Percentiles rank a stretch among this genome's conserved stretches.
These are phyloP conservation scores for Cubamyces lactineus DNA, from an alignment of 768 basidiomycete species.

Conservation along the genomic window DNA sequence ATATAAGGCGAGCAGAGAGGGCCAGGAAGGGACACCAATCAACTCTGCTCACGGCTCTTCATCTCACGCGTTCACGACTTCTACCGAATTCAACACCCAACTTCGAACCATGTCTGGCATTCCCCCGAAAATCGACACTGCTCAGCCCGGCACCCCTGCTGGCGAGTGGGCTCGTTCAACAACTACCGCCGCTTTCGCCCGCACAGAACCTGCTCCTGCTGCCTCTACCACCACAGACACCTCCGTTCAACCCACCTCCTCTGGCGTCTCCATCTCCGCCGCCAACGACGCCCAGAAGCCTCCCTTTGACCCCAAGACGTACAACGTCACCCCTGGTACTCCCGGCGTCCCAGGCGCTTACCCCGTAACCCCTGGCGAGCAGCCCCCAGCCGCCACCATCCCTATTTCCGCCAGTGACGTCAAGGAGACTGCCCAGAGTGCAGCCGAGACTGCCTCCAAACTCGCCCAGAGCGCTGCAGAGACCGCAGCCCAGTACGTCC, in stretches of 20 bases:
- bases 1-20: background rate
- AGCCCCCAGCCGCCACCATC: background rate
- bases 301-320: constrained; percentile 14
- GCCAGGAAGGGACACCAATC: background rate
- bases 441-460: constrained; percentile 9
- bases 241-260: background rate
- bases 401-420: constrained; percentile 3
- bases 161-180: constrained; percentile 28
- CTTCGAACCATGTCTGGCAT: constrained; percentile 24
- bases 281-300: constrained; percentile 19
- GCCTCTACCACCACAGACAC: background rate
- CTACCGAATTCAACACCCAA: background rate
- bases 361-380: constrained; percentile 18
- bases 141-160: constrained; percentile 27
- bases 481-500: constrained; percentile 29
- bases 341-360: constrained; percentile 26
- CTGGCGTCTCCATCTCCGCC: constrained; percentile 14
- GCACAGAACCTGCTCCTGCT: constrained; percentile 22
- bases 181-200: constrained; percentile 27
- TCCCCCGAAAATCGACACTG: constrained; percentile 20
- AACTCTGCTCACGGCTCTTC: background rate
- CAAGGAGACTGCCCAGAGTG: constrained; percentile 17
- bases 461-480: constrained; percentile 17
- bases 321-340: background rate
- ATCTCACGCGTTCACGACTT: constrained; percentile 6